These are phyloP conservation scores for Phytophthora cactorum DNA, from an alignment of 352 stramenopile genomes.

Conservation along the genomic window DNA sequence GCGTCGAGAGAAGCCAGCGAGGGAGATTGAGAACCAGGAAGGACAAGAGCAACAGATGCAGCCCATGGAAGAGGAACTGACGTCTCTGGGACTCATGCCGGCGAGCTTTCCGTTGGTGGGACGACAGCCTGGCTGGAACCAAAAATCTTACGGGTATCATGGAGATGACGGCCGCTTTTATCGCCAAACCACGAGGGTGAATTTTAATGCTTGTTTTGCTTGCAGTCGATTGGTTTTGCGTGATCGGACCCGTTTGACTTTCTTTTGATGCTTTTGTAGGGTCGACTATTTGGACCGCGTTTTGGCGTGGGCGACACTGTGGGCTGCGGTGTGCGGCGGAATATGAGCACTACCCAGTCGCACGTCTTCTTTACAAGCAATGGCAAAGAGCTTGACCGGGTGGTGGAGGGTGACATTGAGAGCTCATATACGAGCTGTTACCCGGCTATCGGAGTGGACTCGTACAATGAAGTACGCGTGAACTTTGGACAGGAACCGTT, in stretches of 20 bases:
- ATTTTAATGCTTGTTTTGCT: constrained; percentile 1
- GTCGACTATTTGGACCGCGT: constrained; percentile 55
- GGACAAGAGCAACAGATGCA: constrained; percentile 4
- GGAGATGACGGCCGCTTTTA: constrained; percentile 84
- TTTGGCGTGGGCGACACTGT: constrained; percentile 76
- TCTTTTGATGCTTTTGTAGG: constrained; percentile 37
- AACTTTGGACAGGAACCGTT: constrained; percentile 88
- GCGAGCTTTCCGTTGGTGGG: constrained; percentile 59
- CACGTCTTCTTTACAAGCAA: constrained; percentile 82
- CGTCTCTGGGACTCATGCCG: constrained; percentile 62
- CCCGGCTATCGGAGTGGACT: constrained; percentile 85
- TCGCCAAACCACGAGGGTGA: constrained; percentile 51
- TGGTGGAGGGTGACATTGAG: constrained; percentile 43
- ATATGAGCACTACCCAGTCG: constrained; percentile 40
- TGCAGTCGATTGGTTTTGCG: not conserved
- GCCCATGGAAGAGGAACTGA: constrained; percentile 41
- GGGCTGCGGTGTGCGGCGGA: constrained; percentile 71
- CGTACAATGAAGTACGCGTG: constrained; percentile 71
- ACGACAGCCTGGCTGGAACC: constrained; percentile 76
- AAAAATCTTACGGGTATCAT: constrained; percentile 75
- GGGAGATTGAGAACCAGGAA: not conserved
- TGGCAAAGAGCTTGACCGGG: constrained; percentile 35
- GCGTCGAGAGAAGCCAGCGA: constrained; percentile 21
- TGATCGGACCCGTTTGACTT: constrained; percentile 3
- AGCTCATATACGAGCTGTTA: constrained; percentile 64